Evolutionary conservation across 2,329 filamentous ascomycete species (phyloP), one percentile per base, ranked within the genome.

Genomic region (Epichloe amarillans): DNA sequence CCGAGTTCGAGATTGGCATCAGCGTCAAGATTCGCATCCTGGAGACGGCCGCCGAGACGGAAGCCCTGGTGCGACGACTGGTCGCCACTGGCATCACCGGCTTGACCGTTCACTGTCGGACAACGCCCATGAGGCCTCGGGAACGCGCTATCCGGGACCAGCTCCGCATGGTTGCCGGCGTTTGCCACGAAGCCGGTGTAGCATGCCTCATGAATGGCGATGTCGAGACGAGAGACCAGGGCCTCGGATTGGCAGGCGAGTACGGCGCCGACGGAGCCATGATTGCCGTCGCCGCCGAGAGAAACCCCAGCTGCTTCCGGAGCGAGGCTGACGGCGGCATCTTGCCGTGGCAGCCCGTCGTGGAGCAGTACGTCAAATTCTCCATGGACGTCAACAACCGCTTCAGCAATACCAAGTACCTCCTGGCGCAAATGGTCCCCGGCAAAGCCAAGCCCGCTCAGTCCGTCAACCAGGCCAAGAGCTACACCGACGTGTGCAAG

Each of bases 171-270:
- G 76, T 98, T 45, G 84, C 79, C 1, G 73, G 81, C 5, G 74
- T 95, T 1, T 98, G 93, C 62, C 82, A 78, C 55, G 83, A 89
- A 56, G 83, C 83, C 11, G 91, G 91, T 30, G 89, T 98, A 2
- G 89, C 91, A 8, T 96, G 91, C 62, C 69, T 97, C 40, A 90
- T 97, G 82, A 98, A 98, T 62, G 93, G 93, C 46, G 93, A 98
- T 61, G 89, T 98, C 0, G 80, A 76, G 50, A 80, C 74, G 38
- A 79, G 86, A 50, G 84, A 88, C 47, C 74, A 95, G 53, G 91
- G 83, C 0, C 62, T 86, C 7, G 64, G 72, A 53, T 74, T 98
- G 6, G 83, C 89, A 54, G 61, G 77, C 26, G 84, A 95, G 64
- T 96, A 79, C 62, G 84, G 83, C n/a, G 86, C 86, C 5, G 90